A percentile compares a stretch with the other conserved stretches of the same genome.
phyloP scores from a whole-genome alignment of 2,329 filamentous ascomycete species.

The Fusarium sublunatum region DNA sequence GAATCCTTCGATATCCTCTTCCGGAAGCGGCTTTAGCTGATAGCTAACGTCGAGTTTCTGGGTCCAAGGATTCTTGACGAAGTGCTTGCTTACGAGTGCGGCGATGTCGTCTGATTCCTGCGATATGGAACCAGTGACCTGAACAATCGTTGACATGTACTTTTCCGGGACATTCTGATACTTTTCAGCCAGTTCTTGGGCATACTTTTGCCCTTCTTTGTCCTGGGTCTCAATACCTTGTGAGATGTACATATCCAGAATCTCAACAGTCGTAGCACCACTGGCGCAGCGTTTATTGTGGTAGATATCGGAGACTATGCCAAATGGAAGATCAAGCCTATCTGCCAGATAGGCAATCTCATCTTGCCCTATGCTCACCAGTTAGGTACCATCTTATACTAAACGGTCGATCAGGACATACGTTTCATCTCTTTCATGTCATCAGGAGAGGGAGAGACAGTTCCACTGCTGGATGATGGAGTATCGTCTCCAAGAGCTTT shows the following conservation, averaged over 20 bases:
- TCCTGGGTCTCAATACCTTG: conserved; percentile 52
- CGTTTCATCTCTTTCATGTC: conserved; percentile 47
- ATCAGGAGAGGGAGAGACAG: conserved; percentile 27
- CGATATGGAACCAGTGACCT: conserved; percentile 52
- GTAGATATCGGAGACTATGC: conserved; percentile 57
- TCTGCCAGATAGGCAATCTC: conserved; percentile 60
- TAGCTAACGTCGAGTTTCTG: conserved; percentile 54
- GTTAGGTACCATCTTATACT: neutral
- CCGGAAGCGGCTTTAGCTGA: conserved; percentile 52
- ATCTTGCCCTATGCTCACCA: conserved; percentile 47
- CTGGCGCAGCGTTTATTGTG: conserved; percentile 52
- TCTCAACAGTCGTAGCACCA: conserved; percentile 55
- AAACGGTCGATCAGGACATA: conserved; percentile 25
- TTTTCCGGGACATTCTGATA: conserved; percentile 57
- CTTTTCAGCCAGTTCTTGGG: conserved; percentile 52
- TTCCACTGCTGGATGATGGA: conserved; percentile 30
- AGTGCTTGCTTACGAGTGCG: conserved; percentile 55
- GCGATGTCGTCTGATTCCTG: conserved; percentile 56
- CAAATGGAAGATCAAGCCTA: conserved; percentile 55
- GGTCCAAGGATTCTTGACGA: conserved; percentile 53
- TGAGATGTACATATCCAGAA: conserved; percentile 58
- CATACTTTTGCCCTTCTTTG: conserved; percentile 45
- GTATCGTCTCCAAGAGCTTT: conserved; percentile 21
- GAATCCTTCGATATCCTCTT: conserved; percentile 49
- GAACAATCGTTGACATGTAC: conserved; percentile 58